Evolutionary conservation across 108 stramenopile genomes (phyloP), one percentile per base, ranked within the genome.

Genomic region (Pinguiococcus pyrenoidosus): DNA sequence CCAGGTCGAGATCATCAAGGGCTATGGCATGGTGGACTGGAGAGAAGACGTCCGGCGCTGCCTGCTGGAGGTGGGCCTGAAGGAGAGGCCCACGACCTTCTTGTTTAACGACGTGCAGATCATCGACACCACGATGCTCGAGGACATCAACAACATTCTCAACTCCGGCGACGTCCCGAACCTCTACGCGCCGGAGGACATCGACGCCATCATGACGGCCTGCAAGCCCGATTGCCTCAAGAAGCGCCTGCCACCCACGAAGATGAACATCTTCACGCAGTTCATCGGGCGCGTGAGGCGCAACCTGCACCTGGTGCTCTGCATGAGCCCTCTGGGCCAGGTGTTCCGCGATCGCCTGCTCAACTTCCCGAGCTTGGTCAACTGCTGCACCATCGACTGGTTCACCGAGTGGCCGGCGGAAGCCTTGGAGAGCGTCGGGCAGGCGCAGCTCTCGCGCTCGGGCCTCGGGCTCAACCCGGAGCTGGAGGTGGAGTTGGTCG

Each of bases 341-440:
- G 64, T 66, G 0, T 78, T 78, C 67, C 58, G 77, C 18, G 72
- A 78, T 23, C 29, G 75, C 33, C 61, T 78, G 34, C 36, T 74
- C 8, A 75, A 70, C 69, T 78, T 78, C 45, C 77, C 77, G 3
- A 42, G 44, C 44, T 4, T 67, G n/a, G 66, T 67, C 10, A 67
- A 67, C 37, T 67, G 66, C 26, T 67, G 66, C 47, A 75, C 77
- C 16, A 78, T 78, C 35, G 74, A 78, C 52, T 78, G 77, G 77
- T 78, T 78, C 54, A 64, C 69, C 0, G 72, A 78, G 25, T 78
- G 77, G 77, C 77, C 75, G 4, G 77, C 74, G 5, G 77, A 76
- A 41, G 77, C 77, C 0, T 48, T 78, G 9, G 56, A 68, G 37
- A 54, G 58, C 24, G 77, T 78, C 9, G 77, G 68, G 6, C 47